Evolutionary conservation across 164 flowering plant genomes (phyloP), one percentile per base, ranked within the genome.

Genomic region (Chloranthus sessilifolius): DNA sequence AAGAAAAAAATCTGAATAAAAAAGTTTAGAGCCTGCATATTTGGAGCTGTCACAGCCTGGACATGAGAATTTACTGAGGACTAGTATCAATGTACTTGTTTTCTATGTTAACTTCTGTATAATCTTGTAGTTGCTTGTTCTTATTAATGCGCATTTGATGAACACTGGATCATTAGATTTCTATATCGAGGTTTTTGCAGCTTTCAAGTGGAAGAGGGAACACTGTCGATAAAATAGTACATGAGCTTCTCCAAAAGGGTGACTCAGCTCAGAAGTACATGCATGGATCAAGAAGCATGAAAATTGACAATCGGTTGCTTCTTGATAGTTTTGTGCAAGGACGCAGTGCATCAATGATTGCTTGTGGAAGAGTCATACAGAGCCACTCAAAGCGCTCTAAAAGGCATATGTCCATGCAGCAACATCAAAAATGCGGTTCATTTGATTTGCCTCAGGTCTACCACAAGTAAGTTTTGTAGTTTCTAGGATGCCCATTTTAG

Each of bases 261-360:
- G 96, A 91, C 65, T 52, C 75, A 19, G 84, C 95, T 39, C 78
- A 75, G 64, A 83, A 85, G 52, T 83, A 83, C 70, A 62, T 69
- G 72, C 82, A 78, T 15, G 90, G 90, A 25, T 75, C 86, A 26
- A 80, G 61, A 71, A 77, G 71, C 62, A 57, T 46, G 62, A 83
- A 77, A 62, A 53, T 78, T 45, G 95, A 91, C 47, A 72, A 74
- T 55, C 67, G 76, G 76, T 60, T 85, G 48, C 83, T 77, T 45
- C 86, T 91, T 50, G 96, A 88, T 70, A 83, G 71, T 73, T 62
- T 50, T 55, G 78, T 78, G 24, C 79, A 60, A 65, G 60, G 67
- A 19, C 64, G 64, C 12, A 55, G 63, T 28, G 39, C 43, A n/a
- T 52, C 62, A 25, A 29, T 36, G 17, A 60, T 55, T 47, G 67